Evolutionary conservation across 129 eudicot genomes (phyloP).

Genomic region (Artemisia annua): DNA sequence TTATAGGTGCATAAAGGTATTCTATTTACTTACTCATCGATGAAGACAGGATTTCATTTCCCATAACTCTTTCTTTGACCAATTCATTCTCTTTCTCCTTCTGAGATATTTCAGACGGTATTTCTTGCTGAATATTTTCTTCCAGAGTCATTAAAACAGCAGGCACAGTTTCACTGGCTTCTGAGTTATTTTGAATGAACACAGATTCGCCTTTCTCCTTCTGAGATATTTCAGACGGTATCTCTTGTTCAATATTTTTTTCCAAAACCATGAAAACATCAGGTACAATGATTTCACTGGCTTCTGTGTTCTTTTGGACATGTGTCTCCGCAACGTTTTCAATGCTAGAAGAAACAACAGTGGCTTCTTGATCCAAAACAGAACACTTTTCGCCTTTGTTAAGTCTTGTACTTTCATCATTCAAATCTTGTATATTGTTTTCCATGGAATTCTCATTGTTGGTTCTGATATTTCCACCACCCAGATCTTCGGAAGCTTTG

Average conservation of each 20-base stretch:
- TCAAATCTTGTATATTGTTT: not conserved
- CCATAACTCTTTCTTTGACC: not conserved
- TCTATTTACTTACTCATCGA: conserved; percentile 33
- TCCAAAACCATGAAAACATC: conserved; percentile 21
- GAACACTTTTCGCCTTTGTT: conserved; percentile 6
- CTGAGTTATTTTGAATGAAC: conserved; percentile 10
- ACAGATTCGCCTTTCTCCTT: conserved; percentile 19
- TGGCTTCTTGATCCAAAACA: conserved; percentile 15
- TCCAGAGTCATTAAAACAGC: conserved; percentile 19
- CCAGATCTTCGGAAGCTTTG: conserved; percentile 16
- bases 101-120: conserved; percentile 18
- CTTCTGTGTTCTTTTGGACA: conserved; percentile 10
- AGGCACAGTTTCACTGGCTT: conserved; percentile 17
- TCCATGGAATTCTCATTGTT: too few relatives aligned
- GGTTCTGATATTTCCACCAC: too few relatives aligned
- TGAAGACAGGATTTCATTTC: conserved; percentile 17
- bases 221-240: conserved; percentile 2
- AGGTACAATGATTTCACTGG: conserved; percentile 11
- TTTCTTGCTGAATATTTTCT: conserved; percentile 10
- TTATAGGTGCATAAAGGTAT: conserved; percentile 8
- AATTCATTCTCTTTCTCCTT: conserved; percentile 16
- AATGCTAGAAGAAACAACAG: conserved; percentile 16
- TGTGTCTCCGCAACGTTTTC: conserved; percentile 20
- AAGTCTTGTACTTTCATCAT: conserved; percentile 15
- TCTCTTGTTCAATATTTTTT: conserved; percentile 13